Evolutionary conservation across 1,284 basidiomycete genomes (phyloP), one percentile per base, ranked within the genome.

Genomic region (Ceratobasidium sp.): DNA sequence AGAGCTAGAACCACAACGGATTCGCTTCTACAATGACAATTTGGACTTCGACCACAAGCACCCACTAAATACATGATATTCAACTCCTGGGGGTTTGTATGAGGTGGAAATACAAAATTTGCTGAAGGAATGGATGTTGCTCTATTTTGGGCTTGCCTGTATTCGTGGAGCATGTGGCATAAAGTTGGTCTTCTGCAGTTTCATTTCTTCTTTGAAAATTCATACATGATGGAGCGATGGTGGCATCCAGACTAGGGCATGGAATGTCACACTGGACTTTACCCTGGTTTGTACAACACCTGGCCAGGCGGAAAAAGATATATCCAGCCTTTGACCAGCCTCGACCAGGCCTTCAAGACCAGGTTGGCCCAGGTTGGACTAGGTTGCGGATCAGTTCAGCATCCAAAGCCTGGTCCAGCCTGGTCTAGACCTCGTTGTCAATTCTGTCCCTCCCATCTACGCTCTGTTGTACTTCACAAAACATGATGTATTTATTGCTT

Each of bases 1-100:
- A 89, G 79, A 83, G 81, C 18, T 80, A 82, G 57, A 92, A 93
- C 83, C 66, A 81, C 57, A 89, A 93, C 81, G 92, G 92, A 2
- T 79, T 79, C 59, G 54, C 68, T 4, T 75, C 70, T 12, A 77
- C 71, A 10, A 64, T 62, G 59, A 78, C 77, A 3, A 65, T 79
- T 59, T 79, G 79, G 79, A 68, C 77, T n/a, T 79, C 79, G 52
- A 66, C 71, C n/a, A 73, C 68, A 23, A 60, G 77, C 50, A 79
- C 79, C 16, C 78, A 78, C 71, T 65, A 64, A 66, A 64, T 27
- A 18, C n/a, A 10, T 48, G 16, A 14, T 14, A n/a, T 20, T 52
- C 10, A 1, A 57, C 23, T 6, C 30, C 10, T 27, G 55, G 41
- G 41, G 41, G 1, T 44, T 57, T 27, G 12, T 14, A 10, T 23